These are phyloP conservation scores for Saccharomycopsis synnaedendra DNA, from an alignment of 805 yeast genomes.

Conservation along the genomic window DNA sequence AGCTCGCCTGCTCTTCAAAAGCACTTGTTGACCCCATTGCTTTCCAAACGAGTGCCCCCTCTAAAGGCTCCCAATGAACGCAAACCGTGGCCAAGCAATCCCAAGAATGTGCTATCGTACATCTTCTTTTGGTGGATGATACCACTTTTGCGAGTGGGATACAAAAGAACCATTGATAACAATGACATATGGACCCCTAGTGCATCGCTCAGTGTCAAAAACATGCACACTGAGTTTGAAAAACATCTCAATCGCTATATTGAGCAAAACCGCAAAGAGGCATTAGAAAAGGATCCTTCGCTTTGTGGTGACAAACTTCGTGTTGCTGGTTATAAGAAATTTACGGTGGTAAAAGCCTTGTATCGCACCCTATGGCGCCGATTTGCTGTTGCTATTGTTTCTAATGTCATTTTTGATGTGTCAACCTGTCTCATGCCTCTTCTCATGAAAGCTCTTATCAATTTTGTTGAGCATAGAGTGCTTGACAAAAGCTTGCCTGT, in stretches of 20 bases:
- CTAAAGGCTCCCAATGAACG: constrained; percentile 29
- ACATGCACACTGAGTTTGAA: constrained; percentile 28
- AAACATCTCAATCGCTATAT: constrained; percentile 24
- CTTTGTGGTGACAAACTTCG: constrained; percentile 28
- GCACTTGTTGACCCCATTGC: constrained; percentile 11
- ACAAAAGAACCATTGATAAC: constrained; percentile 57
- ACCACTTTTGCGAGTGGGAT: constrained; percentile 56
- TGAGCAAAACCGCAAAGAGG: constrained; percentile 23
- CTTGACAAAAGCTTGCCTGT: background rate
- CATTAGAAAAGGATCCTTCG: constrained; percentile 23
- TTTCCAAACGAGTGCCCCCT: constrained; percentile 27
- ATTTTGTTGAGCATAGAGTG: constrained; percentile 36
- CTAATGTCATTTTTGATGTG: constrained; percentile 34
- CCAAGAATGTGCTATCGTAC: constrained; percentile 27
- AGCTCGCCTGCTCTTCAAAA: constrained; percentile 2
- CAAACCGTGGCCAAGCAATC: constrained; percentile 30
- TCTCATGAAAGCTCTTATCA: constrained; percentile 40
- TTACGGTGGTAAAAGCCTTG: constrained; percentile 32
- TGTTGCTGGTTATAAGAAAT: constrained; percentile 25
- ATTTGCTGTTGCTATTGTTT: constrained; percentile 29
- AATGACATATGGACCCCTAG: constrained; percentile 45
- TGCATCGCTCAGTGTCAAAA: constrained; percentile 30
- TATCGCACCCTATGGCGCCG: constrained; percentile 40
- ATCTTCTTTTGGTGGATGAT: constrained; percentile 56
- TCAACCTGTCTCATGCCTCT: constrained; percentile 43